Evolutionary conservation across 169 alveolate species (phyloP).

Genomic region (Sarcocystis neurona): DNA sequence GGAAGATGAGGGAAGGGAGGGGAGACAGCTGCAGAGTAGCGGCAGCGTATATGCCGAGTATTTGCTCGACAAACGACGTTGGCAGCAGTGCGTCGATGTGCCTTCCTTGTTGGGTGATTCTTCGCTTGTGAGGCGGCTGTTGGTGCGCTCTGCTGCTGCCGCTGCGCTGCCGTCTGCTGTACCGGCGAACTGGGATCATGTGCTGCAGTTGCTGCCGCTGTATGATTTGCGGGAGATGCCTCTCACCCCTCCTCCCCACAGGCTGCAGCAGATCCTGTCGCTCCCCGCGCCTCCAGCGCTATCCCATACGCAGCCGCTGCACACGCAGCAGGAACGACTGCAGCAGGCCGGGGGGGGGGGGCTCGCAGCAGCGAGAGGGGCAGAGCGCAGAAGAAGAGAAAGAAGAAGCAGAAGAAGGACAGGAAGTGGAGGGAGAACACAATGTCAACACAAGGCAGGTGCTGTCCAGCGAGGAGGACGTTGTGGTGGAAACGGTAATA

Average conservation of each 20-base stretch:
- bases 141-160: background rate
- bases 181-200: background rate
- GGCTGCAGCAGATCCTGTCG: background rate
- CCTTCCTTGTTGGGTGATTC: background rate
- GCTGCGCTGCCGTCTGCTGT: background rate
- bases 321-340: no score
- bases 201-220: background rate
- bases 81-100: background rate
- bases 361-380: no score
- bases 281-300: background rate
- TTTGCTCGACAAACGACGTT: no score
- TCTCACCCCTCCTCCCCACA: constrained; percentile 1
- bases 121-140: constrained; percentile 13
- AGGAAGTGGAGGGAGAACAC: background rate
- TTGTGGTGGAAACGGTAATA: background rate
- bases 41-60: no score
- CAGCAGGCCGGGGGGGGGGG: no score
- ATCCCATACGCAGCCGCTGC: background rate
- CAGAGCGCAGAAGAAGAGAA: no score
- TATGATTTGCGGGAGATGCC: constrained; percentile 21
- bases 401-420: background rate
- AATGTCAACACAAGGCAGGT: background rate
- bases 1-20: no score
- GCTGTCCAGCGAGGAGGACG: background rate
- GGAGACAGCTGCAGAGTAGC: no score